A percentile compares a stretch with the other conserved stretches of the same genome.
Evolutionary conservation across 2,329 filamentous ascomycete genomes (phyloP).

Genomic region (Didymellaceae sp.): DNA sequence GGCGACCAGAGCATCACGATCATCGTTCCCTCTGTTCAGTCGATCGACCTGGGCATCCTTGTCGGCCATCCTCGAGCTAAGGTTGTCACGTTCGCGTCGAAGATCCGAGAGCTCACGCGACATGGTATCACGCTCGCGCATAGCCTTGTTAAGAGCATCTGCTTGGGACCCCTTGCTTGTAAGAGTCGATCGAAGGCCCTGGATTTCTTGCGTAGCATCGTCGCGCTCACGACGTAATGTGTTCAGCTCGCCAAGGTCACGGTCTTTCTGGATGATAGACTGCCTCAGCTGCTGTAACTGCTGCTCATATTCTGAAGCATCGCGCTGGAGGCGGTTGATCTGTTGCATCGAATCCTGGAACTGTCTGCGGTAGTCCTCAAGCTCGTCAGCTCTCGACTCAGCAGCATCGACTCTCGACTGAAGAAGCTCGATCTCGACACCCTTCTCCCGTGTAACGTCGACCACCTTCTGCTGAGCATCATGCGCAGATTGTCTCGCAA

Average conservation of each 20-base stretch:
- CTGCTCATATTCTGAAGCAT: constrained; percentile 39
- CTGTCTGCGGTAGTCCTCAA: constrained; percentile 46
- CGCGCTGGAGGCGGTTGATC: constrained; percentile 39
- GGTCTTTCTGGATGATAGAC: constrained; percentile 38
- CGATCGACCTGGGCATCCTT: constrained; percentile 42
- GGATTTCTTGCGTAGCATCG: constrained; percentile 42
- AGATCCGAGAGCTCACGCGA: constrained; percentile 39
- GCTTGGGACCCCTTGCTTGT: constrained; percentile 40
- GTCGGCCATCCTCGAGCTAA: constrained; percentile 33
- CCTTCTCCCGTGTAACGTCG: constrained; percentile 47
- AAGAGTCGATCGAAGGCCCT: constrained; percentile 36
- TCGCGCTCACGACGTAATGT: constrained; percentile 41
- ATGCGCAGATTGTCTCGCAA: constrained; percentile 49
- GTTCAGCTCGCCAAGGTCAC: constrained; percentile 37
- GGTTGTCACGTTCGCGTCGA: constrained; percentile 40
- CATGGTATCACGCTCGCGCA: constrained; percentile 37
- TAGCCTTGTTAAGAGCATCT: constrained; percentile 39
- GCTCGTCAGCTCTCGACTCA: constrained; percentile 44
- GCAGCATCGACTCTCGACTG: constrained; percentile 45
- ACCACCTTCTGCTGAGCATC: constrained; percentile 49
- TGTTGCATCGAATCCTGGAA: constrained; percentile 45
- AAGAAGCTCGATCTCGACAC: constrained; percentile 47
- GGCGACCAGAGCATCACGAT: constrained; percentile 38
- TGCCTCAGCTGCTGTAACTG: constrained; percentile 42
- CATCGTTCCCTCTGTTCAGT: constrained; percentile 36